Percentiles rank a stretch among this genome's conserved stretches.
These are phyloP conservation scores for Wickerhamiella azymoides DNA, from an alignment of 805 yeast genomes.

Conservation along the genomic window DNA sequence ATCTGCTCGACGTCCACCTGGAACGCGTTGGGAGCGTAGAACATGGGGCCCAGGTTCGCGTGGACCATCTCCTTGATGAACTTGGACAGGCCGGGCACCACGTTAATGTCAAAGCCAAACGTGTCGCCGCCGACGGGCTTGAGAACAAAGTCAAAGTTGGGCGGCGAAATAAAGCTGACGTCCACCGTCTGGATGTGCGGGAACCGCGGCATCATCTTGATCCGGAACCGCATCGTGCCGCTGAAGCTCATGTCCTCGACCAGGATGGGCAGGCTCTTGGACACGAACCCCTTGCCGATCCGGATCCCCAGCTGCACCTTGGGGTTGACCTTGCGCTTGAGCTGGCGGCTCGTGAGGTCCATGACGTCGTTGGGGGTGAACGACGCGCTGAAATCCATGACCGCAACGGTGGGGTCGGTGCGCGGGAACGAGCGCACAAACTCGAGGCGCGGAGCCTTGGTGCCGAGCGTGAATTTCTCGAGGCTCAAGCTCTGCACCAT, in stretches of 20 bases:
- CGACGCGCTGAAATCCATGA: slow-evolving; percentile 94
- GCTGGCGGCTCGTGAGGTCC: slow-evolving; percentile 74
- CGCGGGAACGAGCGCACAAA: slow-evolving; percentile 77
- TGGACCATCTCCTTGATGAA: slow-evolving; percentile 73
- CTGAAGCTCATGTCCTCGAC: slow-evolving; percentile 69
- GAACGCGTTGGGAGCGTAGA: slow-evolving; percentile 81
- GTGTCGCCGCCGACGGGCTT: slow-evolving; percentile 69
- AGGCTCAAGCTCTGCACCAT: slow-evolving; percentile 75
- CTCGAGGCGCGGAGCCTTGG: slow-evolving; percentile 91
- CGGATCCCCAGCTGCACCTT: slow-evolving; percentile 61
- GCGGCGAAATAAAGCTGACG: slow-evolving; percentile 72
- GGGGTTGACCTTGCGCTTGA: slow-evolving; percentile 74
- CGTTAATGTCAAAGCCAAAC: slow-evolving; percentile 71
- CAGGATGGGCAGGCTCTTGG: slow-evolving; percentile 53
- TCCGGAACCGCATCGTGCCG: slow-evolving; percentile 61
- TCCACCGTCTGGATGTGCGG: slow-evolving; percentile 91
- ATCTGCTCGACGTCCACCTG: slow-evolving; percentile 86
- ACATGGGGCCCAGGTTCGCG: slow-evolving; percentile 77
- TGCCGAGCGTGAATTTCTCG: slow-evolving; percentile 80
- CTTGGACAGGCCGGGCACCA: slow-evolving; percentile 75
- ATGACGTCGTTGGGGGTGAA: slow-evolving; percentile 83
- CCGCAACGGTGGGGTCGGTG: slow-evolving; percentile 84
- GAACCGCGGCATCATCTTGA: slow-evolving; percentile 78
- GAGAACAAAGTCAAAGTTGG: slow-evolving; percentile 73
- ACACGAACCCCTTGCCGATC: slow-evolving; percentile 59